These are phyloP conservation scores for Macaranga tanarius DNA, from an alignment of 441 rosid genomes.

Conservation along the genomic window DNA sequence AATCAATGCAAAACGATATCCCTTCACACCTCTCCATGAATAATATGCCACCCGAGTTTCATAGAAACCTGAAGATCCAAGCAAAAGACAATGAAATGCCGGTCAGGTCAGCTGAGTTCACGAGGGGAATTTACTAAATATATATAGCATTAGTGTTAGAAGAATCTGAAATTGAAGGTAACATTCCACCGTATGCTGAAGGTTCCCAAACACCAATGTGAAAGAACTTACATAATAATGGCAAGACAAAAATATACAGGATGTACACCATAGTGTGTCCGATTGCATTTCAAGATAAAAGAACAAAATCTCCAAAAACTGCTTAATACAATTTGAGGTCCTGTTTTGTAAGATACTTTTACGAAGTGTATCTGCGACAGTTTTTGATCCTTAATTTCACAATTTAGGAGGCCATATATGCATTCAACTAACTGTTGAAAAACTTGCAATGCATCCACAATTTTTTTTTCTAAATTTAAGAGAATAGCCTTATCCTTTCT, in stretches of 20 bases:
- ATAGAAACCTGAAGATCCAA: slow-evolving; percentile 58
- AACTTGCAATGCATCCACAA: not conserved
- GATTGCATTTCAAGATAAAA: too few species aligned
- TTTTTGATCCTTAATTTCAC: not conserved
- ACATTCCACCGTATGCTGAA: too few species aligned
- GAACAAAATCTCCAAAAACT: too few species aligned
- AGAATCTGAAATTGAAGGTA: too few species aligned
- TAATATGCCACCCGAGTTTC: slow-evolving; percentile 89
- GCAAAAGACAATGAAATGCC: not conserved
- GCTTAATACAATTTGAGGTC: too few species aligned
- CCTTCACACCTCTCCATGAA: slow-evolving; percentile 80
- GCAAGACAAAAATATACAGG: not conserved
- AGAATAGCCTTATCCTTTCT: not conserved
- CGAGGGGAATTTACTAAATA: not conserved
- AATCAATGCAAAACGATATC: slow-evolving; percentile 69
- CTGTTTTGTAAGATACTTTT: too few species aligned
- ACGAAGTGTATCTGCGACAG: not conserved
- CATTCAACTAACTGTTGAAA: not conserved
- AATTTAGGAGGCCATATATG: not conserved
- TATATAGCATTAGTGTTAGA: not conserved
- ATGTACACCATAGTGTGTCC: too few species aligned
- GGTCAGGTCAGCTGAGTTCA: slow-evolving; percentile 2
- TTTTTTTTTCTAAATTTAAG: not conserved
- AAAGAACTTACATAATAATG: not conserved
- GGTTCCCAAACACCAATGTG: not conserved